Evolutionary conservation across 176 grass and related monocot genomes (phyloP), one percentile per base, ranked within the genome.

Genomic region (Stipa capillata): DNA sequence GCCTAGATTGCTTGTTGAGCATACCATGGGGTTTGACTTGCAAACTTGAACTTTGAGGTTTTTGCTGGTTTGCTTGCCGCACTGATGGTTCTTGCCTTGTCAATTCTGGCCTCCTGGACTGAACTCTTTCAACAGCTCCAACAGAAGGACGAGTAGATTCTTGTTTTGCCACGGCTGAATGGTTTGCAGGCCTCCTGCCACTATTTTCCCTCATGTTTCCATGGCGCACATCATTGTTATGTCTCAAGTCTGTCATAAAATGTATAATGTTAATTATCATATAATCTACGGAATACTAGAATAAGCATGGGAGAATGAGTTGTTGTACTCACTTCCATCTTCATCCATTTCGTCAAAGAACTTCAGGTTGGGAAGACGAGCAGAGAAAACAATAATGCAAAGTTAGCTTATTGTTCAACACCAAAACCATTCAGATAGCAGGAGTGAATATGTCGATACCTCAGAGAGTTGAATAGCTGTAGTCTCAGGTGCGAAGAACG

Each of bases 341-440:
- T 95, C 90, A 76, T 99, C 96, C 92, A 99, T 99, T 80, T 85
- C 96, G 50, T 94, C 94, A 79, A 94, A 97, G 72, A 94, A 88
- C 91, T 92, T 87, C 28, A 93, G 28, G 77, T 62, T 23, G n/a
- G 35, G 61, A 73, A 50, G 8, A 43, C 0, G 6, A 39, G 31
- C 2, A 4, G 15, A 29, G 24, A 44, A 63, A 55, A 71, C 52
- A 79, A 64, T 1, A 94, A 77, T 12, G 6, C 36, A 79, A 72
- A 80, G 83, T 86, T 51, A 86, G 53, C 29, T 75, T 65, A 6
- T 72, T 39, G 39, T 68, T 47, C 71, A 25, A 55, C 16, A 63
- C 54, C 8, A 76, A 85, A 54, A n/a, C 12, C 13, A 76, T 55
- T 55, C 36, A 71, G 53, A 89, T 75, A 65, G 64, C 6, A 82